Percentiles rank a stretch among this genome's conserved stretches.
These are phyloP conservation scores for Tritrichomonas musculus DNA, from an alignment of 208 protist genomes.

Conservation along the genomic window DNA sequence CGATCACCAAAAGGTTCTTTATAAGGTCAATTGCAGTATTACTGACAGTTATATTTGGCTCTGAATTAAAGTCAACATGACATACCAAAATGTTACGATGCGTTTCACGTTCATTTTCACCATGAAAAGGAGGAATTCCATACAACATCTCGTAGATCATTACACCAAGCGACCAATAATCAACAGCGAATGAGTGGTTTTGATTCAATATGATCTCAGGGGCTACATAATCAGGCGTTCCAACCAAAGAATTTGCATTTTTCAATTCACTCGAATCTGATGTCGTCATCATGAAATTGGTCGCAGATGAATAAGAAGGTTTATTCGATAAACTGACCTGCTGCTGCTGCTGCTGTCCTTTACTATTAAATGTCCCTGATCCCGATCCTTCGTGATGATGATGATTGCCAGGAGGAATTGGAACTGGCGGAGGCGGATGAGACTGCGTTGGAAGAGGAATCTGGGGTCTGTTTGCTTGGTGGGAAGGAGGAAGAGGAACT, in stretches of 20 bases:
- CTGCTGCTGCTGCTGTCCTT: no score
- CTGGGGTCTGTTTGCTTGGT: no score
- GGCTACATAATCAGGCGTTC: conserved; percentile 14
- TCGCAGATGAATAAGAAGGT: no score
- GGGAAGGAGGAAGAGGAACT: no score
- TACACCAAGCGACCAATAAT: neutral
- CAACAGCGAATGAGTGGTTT: neutral
- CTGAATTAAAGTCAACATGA: neutral
- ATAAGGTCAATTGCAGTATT: conserved; percentile 25
- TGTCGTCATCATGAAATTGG: no score
- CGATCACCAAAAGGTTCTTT: conserved; percentile 29
- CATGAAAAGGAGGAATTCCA: neutral
- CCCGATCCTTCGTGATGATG: no score
- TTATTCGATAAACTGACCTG: no score
- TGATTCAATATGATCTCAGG: neutral
- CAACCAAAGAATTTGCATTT: neutral
- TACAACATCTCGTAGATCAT: neutral
- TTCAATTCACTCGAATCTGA: no score
- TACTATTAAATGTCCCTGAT: no score
- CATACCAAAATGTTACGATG: neutral
- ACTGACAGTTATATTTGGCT: neutral
- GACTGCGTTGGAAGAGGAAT: conserved; percentile 66
- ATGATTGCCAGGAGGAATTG: no score
- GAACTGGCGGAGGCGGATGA: conserved; percentile 73
- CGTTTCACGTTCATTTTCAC: neutral